These are phyloP conservation scores for Cercospora sp. DNA, from an alignment of 2,329 filamentous ascomycete species.

Conservation along the genomic window DNA sequence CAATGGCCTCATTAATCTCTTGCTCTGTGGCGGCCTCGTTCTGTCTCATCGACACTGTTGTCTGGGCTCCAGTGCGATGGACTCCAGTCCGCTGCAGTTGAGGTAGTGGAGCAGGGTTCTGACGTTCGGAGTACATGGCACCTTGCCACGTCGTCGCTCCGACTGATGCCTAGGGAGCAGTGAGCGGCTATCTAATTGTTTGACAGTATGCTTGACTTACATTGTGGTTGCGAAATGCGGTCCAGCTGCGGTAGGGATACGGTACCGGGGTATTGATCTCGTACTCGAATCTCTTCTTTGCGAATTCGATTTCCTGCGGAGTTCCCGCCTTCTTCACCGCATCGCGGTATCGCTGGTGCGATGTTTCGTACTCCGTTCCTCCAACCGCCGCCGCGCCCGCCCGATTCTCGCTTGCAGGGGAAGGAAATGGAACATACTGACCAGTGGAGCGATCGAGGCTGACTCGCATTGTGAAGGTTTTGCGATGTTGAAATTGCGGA, in stretches of 20 bases:
- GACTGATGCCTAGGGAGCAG: background rate
- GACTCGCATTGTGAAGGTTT: background rate
- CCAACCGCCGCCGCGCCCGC: background rate
- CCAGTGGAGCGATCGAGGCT: background rate
- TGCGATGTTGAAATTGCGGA: background rate
- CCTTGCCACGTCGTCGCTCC: background rate
- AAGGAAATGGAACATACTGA: background rate
- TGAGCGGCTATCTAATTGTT: background rate
- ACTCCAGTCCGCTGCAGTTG: background rate
- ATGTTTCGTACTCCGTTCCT: background rate
- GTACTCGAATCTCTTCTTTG: background rate
- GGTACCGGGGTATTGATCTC: background rate
- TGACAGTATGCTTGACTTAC: background rate
- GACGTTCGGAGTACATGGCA: background rate
- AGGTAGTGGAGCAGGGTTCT: background rate
- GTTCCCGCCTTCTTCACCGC: background rate
- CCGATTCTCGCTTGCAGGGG: background rate
- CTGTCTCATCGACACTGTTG: background rate
- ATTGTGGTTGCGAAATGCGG: background rate
- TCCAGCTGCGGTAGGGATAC: slow-evolving; percentile 1
- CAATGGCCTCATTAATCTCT: background rate
- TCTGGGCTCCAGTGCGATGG: background rate
- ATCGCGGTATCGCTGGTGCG: background rate
- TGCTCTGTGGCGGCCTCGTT: background rate
- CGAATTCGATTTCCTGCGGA: background rate